phyloP scores from a whole-genome alignment of 495 filamentous ascomycete species.

The Penicillium roqueforti region DNA sequence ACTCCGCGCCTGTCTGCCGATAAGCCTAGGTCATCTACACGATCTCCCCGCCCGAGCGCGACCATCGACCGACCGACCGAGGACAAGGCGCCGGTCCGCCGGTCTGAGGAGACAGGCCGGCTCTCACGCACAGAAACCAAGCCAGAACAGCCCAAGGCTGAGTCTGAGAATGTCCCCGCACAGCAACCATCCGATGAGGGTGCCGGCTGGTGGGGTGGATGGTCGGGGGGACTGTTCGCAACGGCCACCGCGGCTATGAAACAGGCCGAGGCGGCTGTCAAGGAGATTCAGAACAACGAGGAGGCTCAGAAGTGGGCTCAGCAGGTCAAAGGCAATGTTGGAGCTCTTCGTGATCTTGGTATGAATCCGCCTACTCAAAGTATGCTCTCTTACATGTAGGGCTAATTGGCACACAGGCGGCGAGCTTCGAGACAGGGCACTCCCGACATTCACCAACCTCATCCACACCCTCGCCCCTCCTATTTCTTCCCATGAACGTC shows the following conservation, averaged over 20 bases:
- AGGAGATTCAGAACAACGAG: conserved; percentile 93
- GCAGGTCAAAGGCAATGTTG: conserved; percentile 89
- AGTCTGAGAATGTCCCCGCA: conserved; percentile 25
- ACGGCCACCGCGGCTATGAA: conserved; percentile 76
- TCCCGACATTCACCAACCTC: conserved; percentile 93
- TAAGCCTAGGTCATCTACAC: conserved; percentile 44
- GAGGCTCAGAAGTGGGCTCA: conserved; percentile 95
- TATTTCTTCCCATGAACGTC: conserved; percentile 94
- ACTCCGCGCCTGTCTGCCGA: conserved; percentile 72
- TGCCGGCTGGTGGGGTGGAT: conserved; percentile 76
- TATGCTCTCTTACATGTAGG: neutral
- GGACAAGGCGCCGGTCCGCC: conserved; percentile 57
- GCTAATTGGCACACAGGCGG: conserved; percentile 57
- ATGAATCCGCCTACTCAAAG: conserved; percentile 24
- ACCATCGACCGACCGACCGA: conserved; percentile 56
- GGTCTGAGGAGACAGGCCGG: conserved; percentile 69
- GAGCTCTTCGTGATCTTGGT: conserved; percentile 77
- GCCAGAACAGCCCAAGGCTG: conserved; percentile 35
- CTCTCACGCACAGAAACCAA: conserved; percentile 59
- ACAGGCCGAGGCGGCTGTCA: conserved; percentile 87
- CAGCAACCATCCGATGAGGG: conserved; percentile 37
- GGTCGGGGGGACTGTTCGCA: conserved; percentile 59
- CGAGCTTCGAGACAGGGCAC: conserved; percentile 80
- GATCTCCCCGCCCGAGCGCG: conserved; percentile 56
- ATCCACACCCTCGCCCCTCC: conserved; percentile 93